phyloP scores from a whole-genome alignment of 2,329 filamentous ascomycete genomes.

The Nemania sp. region DNA sequence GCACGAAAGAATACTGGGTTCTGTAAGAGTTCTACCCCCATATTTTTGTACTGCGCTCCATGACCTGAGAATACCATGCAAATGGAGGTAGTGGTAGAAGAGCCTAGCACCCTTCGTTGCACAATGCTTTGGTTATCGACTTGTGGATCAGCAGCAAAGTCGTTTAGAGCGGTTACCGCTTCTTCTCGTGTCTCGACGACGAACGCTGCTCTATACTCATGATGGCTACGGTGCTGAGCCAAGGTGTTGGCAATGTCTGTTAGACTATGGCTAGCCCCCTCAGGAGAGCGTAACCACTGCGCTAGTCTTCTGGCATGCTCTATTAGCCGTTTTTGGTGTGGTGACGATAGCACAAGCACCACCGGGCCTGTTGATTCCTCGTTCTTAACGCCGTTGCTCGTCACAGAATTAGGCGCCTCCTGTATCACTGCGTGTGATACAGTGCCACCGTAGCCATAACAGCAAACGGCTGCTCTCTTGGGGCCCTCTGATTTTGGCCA shows the following conservation, averaged over 20 bases:
- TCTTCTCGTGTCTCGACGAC: conserved; percentile 17
- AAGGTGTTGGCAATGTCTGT: conserved; percentile 14
- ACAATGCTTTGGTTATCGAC: conserved; percentile 27
- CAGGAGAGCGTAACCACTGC: neutral
- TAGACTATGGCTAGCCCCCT: neutral
- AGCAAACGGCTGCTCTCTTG: conserved; percentile 13
- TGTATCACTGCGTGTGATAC: conserved; percentile 16
- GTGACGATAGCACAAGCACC: neutral
- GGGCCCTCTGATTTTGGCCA: neutral
- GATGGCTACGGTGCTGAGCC: conserved; percentile 26
- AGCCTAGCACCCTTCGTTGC: neutral
- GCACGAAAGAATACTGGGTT: conserved; percentile 46
- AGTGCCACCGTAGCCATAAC: conserved; percentile 19
- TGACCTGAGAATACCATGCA: conserved; percentile 56
- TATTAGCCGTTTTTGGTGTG: neutral
- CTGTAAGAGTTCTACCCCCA: conserved; percentile 55
- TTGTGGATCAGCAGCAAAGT: conserved; percentile 12
- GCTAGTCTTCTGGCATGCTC: neutral
- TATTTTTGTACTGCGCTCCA: conserved; percentile 57
- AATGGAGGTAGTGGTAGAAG: conserved; percentile 22
- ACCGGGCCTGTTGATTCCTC: neutral
- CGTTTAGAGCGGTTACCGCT: neutral
- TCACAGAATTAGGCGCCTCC: neutral
- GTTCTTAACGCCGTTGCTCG: neutral
- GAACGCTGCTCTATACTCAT: conserved; percentile 30